Evolutionary conservation across 2,329 filamentous ascomycete species (phyloP).

Genomic region (Graphium sp.): DNA sequence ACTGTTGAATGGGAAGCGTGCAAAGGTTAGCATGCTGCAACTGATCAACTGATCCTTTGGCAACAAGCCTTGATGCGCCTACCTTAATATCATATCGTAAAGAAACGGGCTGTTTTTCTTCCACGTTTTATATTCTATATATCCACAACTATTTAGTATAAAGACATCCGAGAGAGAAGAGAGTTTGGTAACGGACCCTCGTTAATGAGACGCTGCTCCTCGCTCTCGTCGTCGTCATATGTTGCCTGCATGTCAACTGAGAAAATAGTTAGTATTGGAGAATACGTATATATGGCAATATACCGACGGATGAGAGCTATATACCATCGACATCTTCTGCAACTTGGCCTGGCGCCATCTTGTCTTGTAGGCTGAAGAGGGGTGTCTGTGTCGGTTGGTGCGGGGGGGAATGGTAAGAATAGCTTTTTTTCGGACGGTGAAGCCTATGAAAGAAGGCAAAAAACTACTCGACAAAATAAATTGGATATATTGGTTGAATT

Average conservation of each 20-base stretch:
- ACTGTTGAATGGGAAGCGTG: slow-evolving; percentile 21
- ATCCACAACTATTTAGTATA: slow-evolving; percentile 5
- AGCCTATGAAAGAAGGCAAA: too few relatives aligned
- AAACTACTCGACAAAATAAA: too few relatives aligned
- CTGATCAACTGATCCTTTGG: background rate
- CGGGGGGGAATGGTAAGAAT: too few relatives aligned
- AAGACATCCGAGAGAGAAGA: background rate
- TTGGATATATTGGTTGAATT: too few relatives aligned
- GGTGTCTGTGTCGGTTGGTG: too few relatives aligned
- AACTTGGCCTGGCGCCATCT: too few relatives aligned
- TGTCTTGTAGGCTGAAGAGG: too few relatives aligned
- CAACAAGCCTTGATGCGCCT: slow-evolving; percentile 7
- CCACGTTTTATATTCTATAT: slow-evolving; percentile 93
- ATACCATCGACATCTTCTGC: background rate
- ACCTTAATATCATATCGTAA: slow-evolving; percentile 92
- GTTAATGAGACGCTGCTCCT: slow-evolving; percentile 80
- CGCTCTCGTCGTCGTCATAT: slow-evolving; percentile 50
- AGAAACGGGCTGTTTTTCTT: slow-evolving; percentile 99
- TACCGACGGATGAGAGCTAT: too few relatives aligned
- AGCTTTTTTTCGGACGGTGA: too few relatives aligned
- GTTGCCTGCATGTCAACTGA: slow-evolving; percentile 17
- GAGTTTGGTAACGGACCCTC: slow-evolving; percentile 41
- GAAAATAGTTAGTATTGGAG: slow-evolving; percentile 1
- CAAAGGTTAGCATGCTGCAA: background rate
- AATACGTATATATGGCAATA: too few relatives aligned